These are phyloP conservation scores for Desmodesmus armatus DNA, from an alignment of 139 green algal species.

Conservation along the genomic window DNA sequence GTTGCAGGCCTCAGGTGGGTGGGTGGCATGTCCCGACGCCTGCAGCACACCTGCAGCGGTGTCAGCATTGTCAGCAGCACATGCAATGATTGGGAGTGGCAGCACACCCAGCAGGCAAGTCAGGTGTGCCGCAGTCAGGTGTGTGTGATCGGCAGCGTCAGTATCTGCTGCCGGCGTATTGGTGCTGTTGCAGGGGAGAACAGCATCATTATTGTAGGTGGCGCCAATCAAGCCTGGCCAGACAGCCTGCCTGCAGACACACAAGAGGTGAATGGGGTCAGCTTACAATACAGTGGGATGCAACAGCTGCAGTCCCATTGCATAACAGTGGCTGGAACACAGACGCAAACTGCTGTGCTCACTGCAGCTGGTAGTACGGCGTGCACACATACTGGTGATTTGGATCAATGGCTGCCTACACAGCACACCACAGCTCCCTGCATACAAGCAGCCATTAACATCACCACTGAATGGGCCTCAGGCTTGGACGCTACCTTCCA, in stretches of 20 bases:
- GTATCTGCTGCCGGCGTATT: background rate
- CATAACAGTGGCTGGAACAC: background rate
- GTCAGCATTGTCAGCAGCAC: slow-evolving; percentile 6
- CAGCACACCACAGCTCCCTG: too few relatives aligned
- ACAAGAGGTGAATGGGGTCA: too few relatives aligned
- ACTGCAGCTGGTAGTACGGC: background rate
- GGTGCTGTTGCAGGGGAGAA: slow-evolving; percentile 78
- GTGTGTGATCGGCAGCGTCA: too few relatives aligned
- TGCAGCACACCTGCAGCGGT: background rate
- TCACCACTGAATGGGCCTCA: too few relatives aligned
- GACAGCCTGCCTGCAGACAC: too few relatives aligned
- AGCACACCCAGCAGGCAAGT: background rate
- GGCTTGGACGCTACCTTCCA: too few relatives aligned
- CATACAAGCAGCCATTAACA: too few relatives aligned
- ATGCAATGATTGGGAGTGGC: background rate
- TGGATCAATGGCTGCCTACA: background rate
- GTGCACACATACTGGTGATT: background rate
- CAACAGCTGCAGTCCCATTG: background rate
- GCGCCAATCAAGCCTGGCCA: slow-evolving; percentile 82
- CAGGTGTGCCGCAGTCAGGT: background rate
- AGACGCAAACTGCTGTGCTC: background rate
- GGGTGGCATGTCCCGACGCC: background rate
- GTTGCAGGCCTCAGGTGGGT: slow-evolving; percentile 73
- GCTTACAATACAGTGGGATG: too few relatives aligned
- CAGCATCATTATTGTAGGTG: slow-evolving; percentile 91